phyloP scores from a whole-genome alignment of 2,329 filamentous ascomycete species.

The Furcasterigmium furcatum region DNA sequence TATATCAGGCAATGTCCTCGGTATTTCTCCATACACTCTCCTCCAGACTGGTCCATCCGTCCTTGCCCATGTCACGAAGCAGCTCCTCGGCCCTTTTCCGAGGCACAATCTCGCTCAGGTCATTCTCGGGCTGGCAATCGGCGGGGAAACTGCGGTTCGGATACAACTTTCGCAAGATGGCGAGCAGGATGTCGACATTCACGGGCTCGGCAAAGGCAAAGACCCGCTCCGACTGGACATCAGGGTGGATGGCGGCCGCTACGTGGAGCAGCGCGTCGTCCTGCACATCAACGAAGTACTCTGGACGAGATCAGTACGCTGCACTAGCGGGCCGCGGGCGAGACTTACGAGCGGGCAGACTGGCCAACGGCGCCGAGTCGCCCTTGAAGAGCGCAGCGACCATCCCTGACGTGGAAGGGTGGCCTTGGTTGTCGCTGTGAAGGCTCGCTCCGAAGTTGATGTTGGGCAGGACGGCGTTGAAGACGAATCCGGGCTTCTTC shows the following conservation, averaged over 20 bases:
- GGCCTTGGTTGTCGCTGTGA: constrained; percentile 14
- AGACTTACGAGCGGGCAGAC: no score
- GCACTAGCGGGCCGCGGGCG: background rate
- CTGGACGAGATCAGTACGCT: constrained; percentile 19
- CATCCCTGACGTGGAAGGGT: constrained; percentile 16
- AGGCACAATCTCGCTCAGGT: background rate
- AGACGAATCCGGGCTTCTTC: constrained; percentile 19
- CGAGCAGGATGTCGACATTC: constrained; percentile 39
- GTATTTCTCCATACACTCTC: background rate
- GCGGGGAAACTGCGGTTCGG: constrained; percentile 16
- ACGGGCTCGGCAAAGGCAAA: constrained; percentile 48
- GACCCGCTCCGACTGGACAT: constrained; percentile 44
- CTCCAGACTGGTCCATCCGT: background rate
- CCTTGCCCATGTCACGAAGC: background rate
- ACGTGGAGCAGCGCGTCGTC: constrained; percentile 51
- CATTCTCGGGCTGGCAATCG: constrained; percentile 14
- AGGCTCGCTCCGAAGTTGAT: constrained; percentile 20
- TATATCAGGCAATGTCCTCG: no score
- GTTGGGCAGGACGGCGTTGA: constrained; percentile 24
- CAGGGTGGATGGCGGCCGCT: constrained; percentile 42
- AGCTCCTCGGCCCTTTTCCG: background rate
- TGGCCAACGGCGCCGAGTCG: no score
- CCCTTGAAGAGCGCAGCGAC: constrained; percentile 17
- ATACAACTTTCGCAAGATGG: constrained; percentile 16
- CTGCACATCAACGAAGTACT: constrained; percentile 41